These are phyloP conservation scores for Xylaria longipes DNA, from an alignment of 495 filamentous ascomycete species.

Conservation along the genomic window DNA sequence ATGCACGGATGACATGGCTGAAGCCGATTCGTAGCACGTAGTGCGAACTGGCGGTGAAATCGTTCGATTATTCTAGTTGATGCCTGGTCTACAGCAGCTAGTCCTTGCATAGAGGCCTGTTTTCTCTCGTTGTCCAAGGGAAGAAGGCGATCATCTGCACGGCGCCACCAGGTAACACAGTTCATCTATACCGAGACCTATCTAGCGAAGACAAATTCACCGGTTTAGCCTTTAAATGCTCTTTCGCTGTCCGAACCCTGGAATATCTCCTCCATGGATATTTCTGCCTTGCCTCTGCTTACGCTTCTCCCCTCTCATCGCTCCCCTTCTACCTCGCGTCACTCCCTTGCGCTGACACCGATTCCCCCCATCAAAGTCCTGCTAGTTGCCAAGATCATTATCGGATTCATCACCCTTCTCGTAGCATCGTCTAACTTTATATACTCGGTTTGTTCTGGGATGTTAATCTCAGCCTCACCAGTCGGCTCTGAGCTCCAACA, in stretches of 20 bases:
- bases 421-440: not conserved
- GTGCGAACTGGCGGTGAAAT: conserved; percentile 12
- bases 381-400: not conserved
- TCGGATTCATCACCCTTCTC: conserved; percentile 9
- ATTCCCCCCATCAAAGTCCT: not conserved
- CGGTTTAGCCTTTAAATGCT: not conserved
- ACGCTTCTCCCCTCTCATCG: not conserved
- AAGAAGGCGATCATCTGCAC: conserved; percentile 2
- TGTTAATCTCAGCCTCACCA: not conserved
- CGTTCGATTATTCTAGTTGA: conserved; percentile 15
- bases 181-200: not conserved
- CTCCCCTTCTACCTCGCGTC: not conserved
- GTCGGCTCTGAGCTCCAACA: not conserved
- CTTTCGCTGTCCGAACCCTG: not conserved
- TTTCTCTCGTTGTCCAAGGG: not conserved
- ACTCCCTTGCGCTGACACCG: not conserved
- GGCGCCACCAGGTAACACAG: not conserved
- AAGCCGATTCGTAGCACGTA: conserved; percentile 9
- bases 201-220: not conserved
- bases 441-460: not conserved
- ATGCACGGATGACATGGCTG: conserved; percentile 21
- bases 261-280: not conserved
- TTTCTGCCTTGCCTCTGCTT: not conserved
- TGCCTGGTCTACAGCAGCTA: not conserved
- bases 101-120: conserved; percentile 1